Evolutionary conservation across 75 land plant species (phyloP), one percentile per base, ranked within the genome.

Genomic region (Picea sitchensis): DNA sequence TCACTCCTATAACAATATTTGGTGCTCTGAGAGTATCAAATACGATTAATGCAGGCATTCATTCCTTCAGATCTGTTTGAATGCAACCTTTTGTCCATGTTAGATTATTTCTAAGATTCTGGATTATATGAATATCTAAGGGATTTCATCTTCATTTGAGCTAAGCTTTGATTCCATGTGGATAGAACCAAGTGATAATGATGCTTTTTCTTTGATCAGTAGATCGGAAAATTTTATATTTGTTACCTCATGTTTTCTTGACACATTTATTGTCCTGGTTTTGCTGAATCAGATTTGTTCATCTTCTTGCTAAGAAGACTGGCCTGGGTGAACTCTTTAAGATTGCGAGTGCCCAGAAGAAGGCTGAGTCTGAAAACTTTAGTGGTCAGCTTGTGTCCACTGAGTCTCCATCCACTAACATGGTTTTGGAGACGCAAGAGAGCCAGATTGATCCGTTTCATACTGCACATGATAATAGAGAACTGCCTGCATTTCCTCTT

Each of bases 231-330:
- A 68, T 34, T 36, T 34, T 34, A 68, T 31, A 20, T 36, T 68
- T 38, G 8, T 69, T 2, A 7, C 17, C 31, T 11, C 14, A 31
- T 65, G 69, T 65, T 65, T 65, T 3, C 12, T 20, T 69, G 3
- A 41, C 51, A 69, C 51, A 38, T 41, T 9, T 32, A 34, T 65
- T 65, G 36, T 17, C 69, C 38, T 41, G 73, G 11, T 38, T 6
- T 41, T 69, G 51, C 73, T 41, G 47, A 69, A 69, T 6, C 69
- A 65, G 38, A 65, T 65, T 69, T 69, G 47, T 69, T 18, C 73
- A 69, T 69, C 51, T 69, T 38, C 73, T 69, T 69, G 18, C 51
- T 5, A 68, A 69, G 34, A 69, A 69, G 73, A 69, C 73, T 69
- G n/a, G 51, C 32, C 73, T 69, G 15, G 51, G 73, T 18, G 73